phyloP scores from a whole-genome alignment of 2,329 filamentous ascomycete genomes.

The Colletotrichum camelliae region DNA sequence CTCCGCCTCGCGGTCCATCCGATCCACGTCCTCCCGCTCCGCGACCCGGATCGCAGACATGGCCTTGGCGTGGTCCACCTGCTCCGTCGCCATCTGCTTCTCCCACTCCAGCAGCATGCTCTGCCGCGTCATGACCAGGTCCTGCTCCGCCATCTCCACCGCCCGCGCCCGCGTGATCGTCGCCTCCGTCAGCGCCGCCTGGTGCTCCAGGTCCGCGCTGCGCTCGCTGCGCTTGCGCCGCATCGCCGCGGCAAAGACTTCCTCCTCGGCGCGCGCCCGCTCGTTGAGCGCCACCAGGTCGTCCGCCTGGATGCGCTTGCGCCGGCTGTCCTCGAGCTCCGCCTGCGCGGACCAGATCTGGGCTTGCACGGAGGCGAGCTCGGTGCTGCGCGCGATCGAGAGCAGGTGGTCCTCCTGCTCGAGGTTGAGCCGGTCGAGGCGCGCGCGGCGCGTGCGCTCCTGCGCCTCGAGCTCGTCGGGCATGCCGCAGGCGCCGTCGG shows the following conservation, averaged over 20 bases:
- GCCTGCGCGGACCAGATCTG: slow-evolving; percentile 53
- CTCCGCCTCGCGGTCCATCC: slow-evolving; percentile 52
- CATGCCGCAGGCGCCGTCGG: slow-evolving; percentile 56
- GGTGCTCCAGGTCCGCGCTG: slow-evolving; percentile 46
- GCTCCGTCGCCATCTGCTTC: slow-evolving; percentile 47
- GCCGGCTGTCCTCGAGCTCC: slow-evolving; percentile 57
- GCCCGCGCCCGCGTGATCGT: slow-evolving; percentile 47
- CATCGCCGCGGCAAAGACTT: slow-evolving; percentile 40
- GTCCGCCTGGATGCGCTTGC: slow-evolving; percentile 48
- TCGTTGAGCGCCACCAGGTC: slow-evolving; percentile 50
- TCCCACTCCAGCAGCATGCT: slow-evolving; percentile 55
- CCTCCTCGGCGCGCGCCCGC: slow-evolving; percentile 53
- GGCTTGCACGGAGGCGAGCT: slow-evolving; percentile 56
- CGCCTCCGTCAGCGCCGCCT: slow-evolving; percentile 52
- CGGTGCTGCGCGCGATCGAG: slow-evolving; percentile 52
- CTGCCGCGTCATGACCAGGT: slow-evolving; percentile 49
- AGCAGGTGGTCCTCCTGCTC: slow-evolving; percentile 56
- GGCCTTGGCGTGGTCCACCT: slow-evolving; percentile 53
- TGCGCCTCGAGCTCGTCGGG: slow-evolving; percentile 54
- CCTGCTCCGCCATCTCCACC: slow-evolving; percentile 51
- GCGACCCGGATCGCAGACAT: slow-evolving; percentile 53
- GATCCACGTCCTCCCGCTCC: slow-evolving; percentile 57
- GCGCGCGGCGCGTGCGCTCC: slow-evolving; percentile 56
- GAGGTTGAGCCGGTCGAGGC: slow-evolving; percentile 47
- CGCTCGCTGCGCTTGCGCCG: slow-evolving; percentile 41